Evolutionary conservation across 2,329 filamentous ascomycete genomes (phyloP).

Genomic region (Verticillium nubilum): DNA sequence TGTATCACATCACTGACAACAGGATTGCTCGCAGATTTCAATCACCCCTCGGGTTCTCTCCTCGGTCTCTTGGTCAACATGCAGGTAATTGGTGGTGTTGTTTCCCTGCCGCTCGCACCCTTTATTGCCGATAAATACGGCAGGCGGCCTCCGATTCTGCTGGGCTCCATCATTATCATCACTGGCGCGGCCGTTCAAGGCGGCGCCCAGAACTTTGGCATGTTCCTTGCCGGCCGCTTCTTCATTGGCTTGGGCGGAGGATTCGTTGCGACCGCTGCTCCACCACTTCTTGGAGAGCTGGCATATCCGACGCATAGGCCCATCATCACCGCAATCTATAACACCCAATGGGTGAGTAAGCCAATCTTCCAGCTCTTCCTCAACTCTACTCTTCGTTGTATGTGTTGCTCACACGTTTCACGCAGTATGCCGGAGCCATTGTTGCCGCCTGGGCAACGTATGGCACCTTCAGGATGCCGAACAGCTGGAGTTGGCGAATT

Average conservation of each 20-base stretch:
- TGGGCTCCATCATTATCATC: slow-evolving; percentile 50
- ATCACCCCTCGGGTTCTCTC: slow-evolving; percentile 33
- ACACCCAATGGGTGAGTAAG: slow-evolving; percentile 45
- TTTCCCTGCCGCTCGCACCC: slow-evolving; percentile 51
- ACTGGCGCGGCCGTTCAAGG: slow-evolving; percentile 52
- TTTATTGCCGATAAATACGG: slow-evolving; percentile 49
- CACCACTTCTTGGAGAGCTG: slow-evolving; percentile 48
- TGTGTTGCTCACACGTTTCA: not conserved
- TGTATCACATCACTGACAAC: slow-evolving; percentile 32
- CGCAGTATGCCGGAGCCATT: slow-evolving; percentile 12
- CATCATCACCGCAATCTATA: slow-evolving; percentile 47
- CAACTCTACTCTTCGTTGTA: not conserved
- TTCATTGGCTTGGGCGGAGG: not conserved
- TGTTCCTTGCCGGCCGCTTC: slow-evolving; percentile 46
- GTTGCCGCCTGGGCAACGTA: slow-evolving; percentile 45
- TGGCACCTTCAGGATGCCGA: slow-evolving; percentile 36
- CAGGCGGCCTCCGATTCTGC: slow-evolving; percentile 44
- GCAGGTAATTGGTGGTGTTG: slow-evolving; percentile 54
- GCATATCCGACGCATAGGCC: slow-evolving; percentile 45
- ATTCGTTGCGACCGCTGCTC: slow-evolving; percentile 41
- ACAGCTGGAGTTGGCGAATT: slow-evolving; percentile 47
- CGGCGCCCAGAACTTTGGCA: slow-evolving; percentile 36
- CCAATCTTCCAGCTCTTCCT: slow-evolving; percentile 16
- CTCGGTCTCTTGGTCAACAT: slow-evolving; percentile 51
- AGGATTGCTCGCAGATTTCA: slow-evolving; percentile 45